Conservation (phyloP, 768 basidiomycete genomes). For the Tulasnella sp. region DNA sequence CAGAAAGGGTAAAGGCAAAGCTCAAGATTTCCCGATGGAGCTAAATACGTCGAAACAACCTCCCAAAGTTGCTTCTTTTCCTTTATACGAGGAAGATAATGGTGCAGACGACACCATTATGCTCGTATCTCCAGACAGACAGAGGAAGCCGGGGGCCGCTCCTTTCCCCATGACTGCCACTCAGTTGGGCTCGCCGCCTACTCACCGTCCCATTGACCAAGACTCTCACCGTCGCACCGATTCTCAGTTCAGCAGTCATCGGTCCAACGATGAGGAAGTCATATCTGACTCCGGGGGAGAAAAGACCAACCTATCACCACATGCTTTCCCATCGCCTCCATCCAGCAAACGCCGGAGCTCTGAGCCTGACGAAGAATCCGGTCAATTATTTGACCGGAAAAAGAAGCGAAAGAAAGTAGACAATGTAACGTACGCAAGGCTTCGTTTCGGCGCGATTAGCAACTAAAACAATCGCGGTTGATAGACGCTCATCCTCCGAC, state of each 20-base stretch:
- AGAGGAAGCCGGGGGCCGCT: neutral
- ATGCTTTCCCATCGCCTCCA: neutral
- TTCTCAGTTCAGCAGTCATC: neutral
- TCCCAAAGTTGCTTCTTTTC: neutral
- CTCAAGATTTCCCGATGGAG: neutral
- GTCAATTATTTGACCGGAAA: neutral
- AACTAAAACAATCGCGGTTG: neutral
- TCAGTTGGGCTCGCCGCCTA: neutral
- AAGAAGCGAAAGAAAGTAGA: constrained; percentile 27
- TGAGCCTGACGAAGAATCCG: neutral
- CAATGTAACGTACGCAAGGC: neutral
- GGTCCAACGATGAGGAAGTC: neutral
- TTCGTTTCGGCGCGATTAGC: neutral
- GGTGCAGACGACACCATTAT: neutral
- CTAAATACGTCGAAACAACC: neutral
- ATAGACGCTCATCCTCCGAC: neutral
- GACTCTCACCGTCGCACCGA: neutral
- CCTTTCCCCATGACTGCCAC: constrained; percentile 5
- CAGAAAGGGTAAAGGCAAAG: neutral
- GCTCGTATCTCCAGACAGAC: neutral
- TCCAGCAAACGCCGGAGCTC: neutral
- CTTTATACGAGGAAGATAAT: neutral
- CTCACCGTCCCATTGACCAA: neutral
- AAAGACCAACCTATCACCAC: neutral
- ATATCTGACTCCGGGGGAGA: neutral